These are phyloP conservation scores for Candida parachauliodes DNA, from an alignment of 805 yeast species.

Conservation along the genomic window DNA sequence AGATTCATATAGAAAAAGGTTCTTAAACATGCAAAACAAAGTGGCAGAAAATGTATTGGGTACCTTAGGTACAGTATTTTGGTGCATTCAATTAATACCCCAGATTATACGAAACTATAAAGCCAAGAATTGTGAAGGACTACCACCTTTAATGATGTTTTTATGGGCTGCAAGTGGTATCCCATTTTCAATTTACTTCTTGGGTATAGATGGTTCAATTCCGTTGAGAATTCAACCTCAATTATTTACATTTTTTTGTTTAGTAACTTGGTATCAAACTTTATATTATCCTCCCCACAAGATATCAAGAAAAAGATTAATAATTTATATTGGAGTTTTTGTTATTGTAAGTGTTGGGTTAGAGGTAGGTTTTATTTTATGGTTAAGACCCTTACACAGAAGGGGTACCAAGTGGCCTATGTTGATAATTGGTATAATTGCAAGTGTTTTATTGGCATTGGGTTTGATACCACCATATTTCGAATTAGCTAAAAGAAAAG, in stretches of 20 bases:
- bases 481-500: conserved; percentile 74
- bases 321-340: conserved; percentile 32
- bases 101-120: conserved; percentile 74
- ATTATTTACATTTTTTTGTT: conserved; percentile 67
- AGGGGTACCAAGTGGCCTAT: conserved; percentile 69
- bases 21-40: conserved; percentile 26
- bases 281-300: conserved; percentile 68
- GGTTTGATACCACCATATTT: conserved; percentile 89
- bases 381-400: conserved; percentile 55
- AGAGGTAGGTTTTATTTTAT: conserved; percentile 69
- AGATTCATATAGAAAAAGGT: conserved; percentile 1
- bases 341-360: conserved; percentile 48
- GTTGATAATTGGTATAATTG: conserved; percentile 73
- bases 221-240: conserved; percentile 88
- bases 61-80: conserved; percentile 83
- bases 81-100: conserved; percentile 91
- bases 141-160: conserved; percentile 85
- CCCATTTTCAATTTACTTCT: conserved; percentile 83
- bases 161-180: conserved; percentile 75
- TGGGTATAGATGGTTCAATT: conserved; percentile 64
- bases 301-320: conserved; percentile 32
- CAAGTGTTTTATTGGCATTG: conserved; percentile 66
- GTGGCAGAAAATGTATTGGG: conserved; percentile 74
- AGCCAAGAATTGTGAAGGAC: conserved; percentile 77
- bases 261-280: conserved; percentile 60